phyloP scores from a whole-genome alignment of 306 rosid genomes.

The Pterocarpus santalinus region DNA sequence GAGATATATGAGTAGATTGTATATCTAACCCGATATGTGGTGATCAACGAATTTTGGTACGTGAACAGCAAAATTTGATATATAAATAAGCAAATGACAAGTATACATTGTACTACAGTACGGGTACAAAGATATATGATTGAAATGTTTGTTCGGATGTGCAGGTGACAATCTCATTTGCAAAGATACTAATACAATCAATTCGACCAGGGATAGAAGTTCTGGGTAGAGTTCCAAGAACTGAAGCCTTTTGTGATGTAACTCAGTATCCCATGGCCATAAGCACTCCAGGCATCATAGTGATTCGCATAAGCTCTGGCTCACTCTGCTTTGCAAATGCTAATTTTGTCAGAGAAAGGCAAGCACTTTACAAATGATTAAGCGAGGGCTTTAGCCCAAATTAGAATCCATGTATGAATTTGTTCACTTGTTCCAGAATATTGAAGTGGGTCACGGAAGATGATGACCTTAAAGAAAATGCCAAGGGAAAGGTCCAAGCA shows the following conservation, averaged over 20 bases:
- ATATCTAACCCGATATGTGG: no score
- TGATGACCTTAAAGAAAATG: conserved; percentile 51
- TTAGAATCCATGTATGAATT: conserved; percentile 26
- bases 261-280: conserved; percentile 83
- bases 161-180: conserved; percentile 84
- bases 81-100: no score
- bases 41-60: no score
- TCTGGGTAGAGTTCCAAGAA: conserved; percentile 78
- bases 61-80: no score
- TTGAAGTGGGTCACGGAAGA: conserved; percentile 67
- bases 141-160: conserved; percentile 30
- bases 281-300: conserved; percentile 66
- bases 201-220: conserved; percentile 78
- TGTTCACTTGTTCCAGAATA: conserved; percentile 64
- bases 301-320: conserved; percentile 71
- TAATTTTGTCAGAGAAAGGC: conserved; percentile 83
- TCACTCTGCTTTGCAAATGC: conserved; percentile 90
- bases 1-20: no score
- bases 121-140: conserved; percentile 27
- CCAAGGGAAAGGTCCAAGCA: conserved; percentile 55
- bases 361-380: conserved; percentile 42
- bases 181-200: conserved; percentile 71
- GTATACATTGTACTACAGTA: no score
- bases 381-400: conserved; percentile 27
- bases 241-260: conserved; percentile 72